A percentile compares a stretch with the other conserved stretches of the same genome.
Evolutionary conservation across 2,329 filamentous ascomycete genomes (phyloP).

Genomic region (Paracoccidioides brasiliensis): DNA sequence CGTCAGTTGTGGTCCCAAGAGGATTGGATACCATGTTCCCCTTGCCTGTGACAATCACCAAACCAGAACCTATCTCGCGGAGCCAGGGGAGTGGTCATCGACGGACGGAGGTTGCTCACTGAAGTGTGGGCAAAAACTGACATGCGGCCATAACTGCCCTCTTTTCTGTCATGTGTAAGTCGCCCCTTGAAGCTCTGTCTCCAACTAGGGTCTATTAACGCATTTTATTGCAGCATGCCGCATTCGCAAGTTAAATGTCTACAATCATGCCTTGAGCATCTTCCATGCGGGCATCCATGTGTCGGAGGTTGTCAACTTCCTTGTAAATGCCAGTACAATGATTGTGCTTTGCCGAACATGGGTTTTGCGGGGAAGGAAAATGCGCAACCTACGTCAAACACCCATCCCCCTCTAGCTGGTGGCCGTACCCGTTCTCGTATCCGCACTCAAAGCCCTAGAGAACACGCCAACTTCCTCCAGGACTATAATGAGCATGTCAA

Average conservation of each 20-base stretch:
- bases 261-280: conserved; percentile 19
- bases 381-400: not conserved
- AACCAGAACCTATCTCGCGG: conserved; percentile 27
- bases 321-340: conserved; percentile 21
- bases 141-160: conserved; percentile 42
- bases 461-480: conserved; percentile 9
- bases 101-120: conserved; percentile 41
- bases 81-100: conserved; percentile 41
- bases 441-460: not conserved
- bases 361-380: not conserved
- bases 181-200: not conserved
- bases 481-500: conserved; percentile 20
- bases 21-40: conserved; percentile 43
- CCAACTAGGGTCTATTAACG: not conserved
- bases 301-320: conserved; percentile 18
- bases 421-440: not conserved
- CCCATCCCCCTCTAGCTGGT: not conserved
- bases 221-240: conserved; percentile 19
- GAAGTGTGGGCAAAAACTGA: conserved; percentile 32
- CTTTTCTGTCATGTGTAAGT: conserved; percentile 41
- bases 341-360: not conserved
- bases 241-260: conserved; percentile 28
- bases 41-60: conserved; percentile 51
- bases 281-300: conserved; percentile 31
- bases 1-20: conserved; percentile 23